Conservation (phyloP, 2,329 filamentous ascomycete genomes). For the Colletotrichum sp. region DNA sequence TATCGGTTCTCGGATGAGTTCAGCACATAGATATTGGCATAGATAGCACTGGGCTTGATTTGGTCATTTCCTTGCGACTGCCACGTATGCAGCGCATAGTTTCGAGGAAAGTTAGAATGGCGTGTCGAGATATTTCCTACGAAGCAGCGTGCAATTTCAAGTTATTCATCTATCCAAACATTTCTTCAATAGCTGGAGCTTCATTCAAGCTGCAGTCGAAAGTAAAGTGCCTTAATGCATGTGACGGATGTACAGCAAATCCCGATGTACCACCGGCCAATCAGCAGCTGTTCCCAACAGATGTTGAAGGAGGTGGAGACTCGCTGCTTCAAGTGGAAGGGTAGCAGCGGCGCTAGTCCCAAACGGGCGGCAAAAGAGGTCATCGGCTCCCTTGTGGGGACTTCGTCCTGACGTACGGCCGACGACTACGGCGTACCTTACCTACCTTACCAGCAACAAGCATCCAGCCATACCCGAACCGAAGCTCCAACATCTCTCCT, state of each 20-base stretch:
- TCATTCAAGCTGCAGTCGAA: background rate
- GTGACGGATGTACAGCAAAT: conserved; percentile 2
- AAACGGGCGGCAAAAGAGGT: background rate
- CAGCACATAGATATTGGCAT: background rate
- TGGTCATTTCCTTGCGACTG: background rate
- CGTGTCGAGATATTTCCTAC: background rate
- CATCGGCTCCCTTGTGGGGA: conserved; percentile 18
- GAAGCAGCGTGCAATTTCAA: background rate
- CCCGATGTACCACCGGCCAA: background rate
- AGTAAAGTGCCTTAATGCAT: conserved; percentile 1
- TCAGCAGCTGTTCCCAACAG: background rate
- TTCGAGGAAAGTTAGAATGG: background rate
- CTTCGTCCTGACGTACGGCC: conserved; percentile 17
- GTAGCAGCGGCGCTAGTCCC: background rate
- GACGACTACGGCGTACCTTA: conserved; percentile 2
- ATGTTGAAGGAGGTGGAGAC: conserved; percentile 9
- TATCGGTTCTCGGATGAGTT: background rate
- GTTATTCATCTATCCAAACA: background rate
- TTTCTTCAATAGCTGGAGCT: background rate
- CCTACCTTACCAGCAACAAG: background rate
- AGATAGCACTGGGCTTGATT: background rate
- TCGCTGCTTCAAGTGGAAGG: conserved; percentile 2
- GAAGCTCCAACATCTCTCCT: conserved; percentile 1
- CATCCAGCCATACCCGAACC: conserved; percentile 10
- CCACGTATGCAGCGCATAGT: background rate